phyloP scores from a whole-genome alignment of 1,139 yeast species.

The Saccharomycopsis hybrid region DNA sequence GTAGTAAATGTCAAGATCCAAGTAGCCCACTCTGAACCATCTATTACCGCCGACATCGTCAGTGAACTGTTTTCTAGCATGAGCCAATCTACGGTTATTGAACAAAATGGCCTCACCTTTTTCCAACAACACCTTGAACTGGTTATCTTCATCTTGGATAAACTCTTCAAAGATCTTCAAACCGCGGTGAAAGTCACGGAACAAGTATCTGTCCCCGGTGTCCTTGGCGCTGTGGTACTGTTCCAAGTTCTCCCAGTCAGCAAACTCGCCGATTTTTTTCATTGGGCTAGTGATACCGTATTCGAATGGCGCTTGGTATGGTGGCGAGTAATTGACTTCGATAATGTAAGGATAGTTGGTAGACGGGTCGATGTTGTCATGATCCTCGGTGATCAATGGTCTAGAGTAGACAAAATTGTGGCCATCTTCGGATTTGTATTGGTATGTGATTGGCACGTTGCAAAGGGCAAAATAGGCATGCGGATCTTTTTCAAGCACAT shows the following conservation, averaged over 20 bases:
- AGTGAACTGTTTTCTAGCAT: conserved; percentile 58
- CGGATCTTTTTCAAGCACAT: conserved; percentile 49
- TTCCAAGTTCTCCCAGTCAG: conserved; percentile 18
- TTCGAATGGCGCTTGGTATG: conserved; percentile 79
- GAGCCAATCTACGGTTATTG: conserved; percentile 67
- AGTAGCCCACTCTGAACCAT: conserved; percentile 75
- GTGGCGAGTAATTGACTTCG: conserved; percentile 74
- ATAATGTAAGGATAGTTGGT: conserved; percentile 36
- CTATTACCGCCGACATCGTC: conserved; percentile 41
- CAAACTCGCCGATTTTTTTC: conserved; percentile 24
- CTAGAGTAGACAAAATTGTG: conserved; percentile 60
- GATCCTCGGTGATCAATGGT: conserved; percentile 61
- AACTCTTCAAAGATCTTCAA: conserved; percentile 52
- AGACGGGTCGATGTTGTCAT: conserved; percentile 28
- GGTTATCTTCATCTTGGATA: conserved; percentile 50
- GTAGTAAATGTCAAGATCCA: conserved; percentile 66
- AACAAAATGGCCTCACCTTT: conserved; percentile 66
- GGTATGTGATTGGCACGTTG: conserved; percentile 62
- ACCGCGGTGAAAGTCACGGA: conserved; percentile 56
- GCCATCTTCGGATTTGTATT: conserved; percentile 50
- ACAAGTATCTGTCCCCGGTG: conserved; percentile 32
- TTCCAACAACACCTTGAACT: conserved; percentile 48
- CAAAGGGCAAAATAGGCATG: conserved; percentile 59
- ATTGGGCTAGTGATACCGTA: conserved; percentile 38
- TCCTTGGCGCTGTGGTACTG: conserved; percentile 27